Conservation (phyloP, 768 basidiomycete species). For the Pholiota microspora region DNA sequence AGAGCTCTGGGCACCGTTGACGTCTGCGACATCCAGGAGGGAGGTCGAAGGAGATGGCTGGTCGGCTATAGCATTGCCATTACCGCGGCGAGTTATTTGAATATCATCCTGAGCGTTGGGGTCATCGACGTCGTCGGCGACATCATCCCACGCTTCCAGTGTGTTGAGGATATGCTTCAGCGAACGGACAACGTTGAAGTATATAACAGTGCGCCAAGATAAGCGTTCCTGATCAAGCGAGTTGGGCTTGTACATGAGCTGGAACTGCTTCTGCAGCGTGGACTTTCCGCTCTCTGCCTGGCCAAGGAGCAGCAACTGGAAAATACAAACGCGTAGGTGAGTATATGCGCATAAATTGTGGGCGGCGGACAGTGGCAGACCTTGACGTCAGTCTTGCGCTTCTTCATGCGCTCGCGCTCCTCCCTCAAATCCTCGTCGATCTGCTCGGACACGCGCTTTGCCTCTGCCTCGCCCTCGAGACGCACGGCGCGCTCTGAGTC, state of each 20-base stretch:
- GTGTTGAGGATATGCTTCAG: constrained; percentile 67
- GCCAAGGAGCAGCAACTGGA: constrained; percentile 68
- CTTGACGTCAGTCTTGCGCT: constrained; percentile 73
- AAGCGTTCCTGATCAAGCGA: constrained; percentile 66
- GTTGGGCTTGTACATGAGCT: constrained; percentile 76
- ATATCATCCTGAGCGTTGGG: constrained; percentile 26
- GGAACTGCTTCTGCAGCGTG: constrained; percentile 76
- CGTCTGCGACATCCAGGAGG: constrained; percentile 23
- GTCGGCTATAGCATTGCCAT: constrained; percentile 32
- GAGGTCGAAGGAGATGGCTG: constrained; percentile 41
- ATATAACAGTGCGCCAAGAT: constrained; percentile 74
- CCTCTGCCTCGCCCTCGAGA: constrained; percentile 67
- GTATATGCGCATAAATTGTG: constrained; percentile 32
- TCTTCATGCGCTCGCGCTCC: constrained; percentile 65
- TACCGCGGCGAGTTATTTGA: constrained; percentile 23
- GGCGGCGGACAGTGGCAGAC: constrained; percentile 26
- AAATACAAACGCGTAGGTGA: constrained; percentile 19
- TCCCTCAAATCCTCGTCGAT: constrained; percentile 79
- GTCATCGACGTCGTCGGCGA: constrained; percentile 46
- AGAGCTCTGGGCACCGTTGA: constrained; percentile 26
- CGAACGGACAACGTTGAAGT: constrained; percentile 73
- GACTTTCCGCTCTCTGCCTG: constrained; percentile 81
- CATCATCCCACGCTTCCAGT: constrained; percentile 61
- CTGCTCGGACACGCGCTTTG: constrained; percentile 71
- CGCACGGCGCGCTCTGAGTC: constrained; percentile 60